Evolutionary conservation across 495 filamentous ascomycete species (phyloP).

Genomic region (Jackrogersella minutella): DNA sequence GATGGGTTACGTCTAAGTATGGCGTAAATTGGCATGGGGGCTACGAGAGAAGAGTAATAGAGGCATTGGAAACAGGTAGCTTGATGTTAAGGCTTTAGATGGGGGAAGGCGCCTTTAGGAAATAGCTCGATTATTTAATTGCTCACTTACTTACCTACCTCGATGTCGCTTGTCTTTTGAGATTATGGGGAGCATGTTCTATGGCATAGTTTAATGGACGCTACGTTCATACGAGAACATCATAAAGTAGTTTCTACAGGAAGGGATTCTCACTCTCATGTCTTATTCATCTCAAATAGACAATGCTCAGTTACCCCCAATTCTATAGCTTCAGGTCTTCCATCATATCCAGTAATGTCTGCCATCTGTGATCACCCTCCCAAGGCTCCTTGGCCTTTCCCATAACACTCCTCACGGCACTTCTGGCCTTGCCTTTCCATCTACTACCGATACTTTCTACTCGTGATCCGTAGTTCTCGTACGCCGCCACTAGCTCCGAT

Average conservation of each 20-base stretch:
- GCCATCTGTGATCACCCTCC: conserved; percentile 80
- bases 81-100: conserved; percentile 22
- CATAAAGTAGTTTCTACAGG: not conserved
- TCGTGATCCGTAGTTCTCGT: conserved; percentile 68
- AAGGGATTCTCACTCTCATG: not conserved
- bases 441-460: conserved; percentile 61
- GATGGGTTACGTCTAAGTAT: not conserved
- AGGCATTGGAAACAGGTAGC: not conserved
- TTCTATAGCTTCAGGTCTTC: conserved; percentile 62
- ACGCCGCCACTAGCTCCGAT: conserved; percentile 68
- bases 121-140: conserved; percentile 3
- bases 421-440: conserved; percentile 91
- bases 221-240: not conserved
- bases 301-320: not conserved
- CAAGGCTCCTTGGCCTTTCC: conserved; percentile 83
- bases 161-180: not conserved
- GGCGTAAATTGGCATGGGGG: conserved; percentile 15
- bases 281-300: not conserved
- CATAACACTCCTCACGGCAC: conserved; percentile 79
- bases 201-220: not conserved
- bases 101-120: conserved; percentile 11
- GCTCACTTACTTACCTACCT: not conserved
- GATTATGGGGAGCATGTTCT: too few species aligned
- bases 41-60: conserved; percentile 4
- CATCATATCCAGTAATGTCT: conserved; percentile 65